Base-by-base conservation (phyloP, 495 filamentous ascomycete species). In the Penicillium parvum region DNA sequence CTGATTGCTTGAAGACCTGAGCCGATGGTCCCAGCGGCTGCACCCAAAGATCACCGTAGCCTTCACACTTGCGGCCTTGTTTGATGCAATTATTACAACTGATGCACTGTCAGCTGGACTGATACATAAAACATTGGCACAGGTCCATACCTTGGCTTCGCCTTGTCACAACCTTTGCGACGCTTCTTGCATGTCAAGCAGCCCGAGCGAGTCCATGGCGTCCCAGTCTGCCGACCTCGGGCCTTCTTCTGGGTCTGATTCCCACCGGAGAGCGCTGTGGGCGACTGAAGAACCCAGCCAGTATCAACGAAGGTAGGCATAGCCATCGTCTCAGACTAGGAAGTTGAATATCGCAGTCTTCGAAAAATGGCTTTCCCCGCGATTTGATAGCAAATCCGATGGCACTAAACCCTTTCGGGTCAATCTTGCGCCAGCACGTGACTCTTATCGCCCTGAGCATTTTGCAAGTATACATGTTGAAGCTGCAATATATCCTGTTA, bases 41-140 rank as follows among this genome's bases (percentile, higher is more conserved):
- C 40, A 63, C 61, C 69, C 69, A 73, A 29, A 71, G 59, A n/a
- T 64, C 68, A 5, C 61, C 56, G 55, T 73, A 73, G 26, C 69
- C 69, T 47, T 69, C 69, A 35, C 69, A 73, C 9, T 30, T 49
- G 22, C 64, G 52, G 5, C 67, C 69, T 37, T 67, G 49, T 25
- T 66, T 68, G 32, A 51, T 38, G 34, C 69, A 73, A 53, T 60
- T 68, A 20, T 59, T 60, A 35, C 69, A 73, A 35, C 69, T 73
- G 19, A 32, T 7, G 0, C 0, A 2, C 16, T 22, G 32, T 53
- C 32, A 44, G 10, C 38, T 22, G 30, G 3, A 21, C 10, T 7
- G 15, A 16, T 47, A 25, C 33, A 30, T 40, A 33, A 41, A 3
- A 21, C 1, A 37, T 22, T 4, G 5, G 12, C 32, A 18, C 8